phyloP scores from a whole-genome alignment of 2,329 filamentous ascomycete species.

The Ceratocystiopsis minuta region DNA sequence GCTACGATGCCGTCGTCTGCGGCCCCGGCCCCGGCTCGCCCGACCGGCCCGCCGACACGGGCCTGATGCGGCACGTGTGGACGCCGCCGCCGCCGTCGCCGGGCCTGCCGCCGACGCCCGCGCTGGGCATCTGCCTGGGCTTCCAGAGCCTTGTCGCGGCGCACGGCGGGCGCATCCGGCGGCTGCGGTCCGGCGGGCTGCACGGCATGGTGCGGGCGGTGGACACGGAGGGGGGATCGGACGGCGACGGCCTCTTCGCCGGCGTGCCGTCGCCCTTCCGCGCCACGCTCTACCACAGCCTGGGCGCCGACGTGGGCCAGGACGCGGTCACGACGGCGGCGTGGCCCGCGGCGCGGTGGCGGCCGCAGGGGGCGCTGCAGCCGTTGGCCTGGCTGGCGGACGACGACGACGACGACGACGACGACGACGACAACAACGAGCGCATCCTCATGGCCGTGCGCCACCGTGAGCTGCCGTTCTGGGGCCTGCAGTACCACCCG shows the following conservation, averaged over 20 bases:
- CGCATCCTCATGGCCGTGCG: conserved; percentile 59
- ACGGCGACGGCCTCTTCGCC: conserved; percentile 44
- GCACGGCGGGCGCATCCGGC: conserved; percentile 42
- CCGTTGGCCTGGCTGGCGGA: conserved; percentile 47
- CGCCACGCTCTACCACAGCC: conserved; percentile 62
- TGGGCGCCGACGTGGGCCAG: conserved; percentile 37
- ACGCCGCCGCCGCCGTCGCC: conserved; percentile 9
- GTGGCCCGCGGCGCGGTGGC: conserved; percentile 25
- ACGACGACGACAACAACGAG: conserved; percentile 20
- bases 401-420: conserved; percentile 8
- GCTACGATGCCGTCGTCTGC: conserved; percentile 72
- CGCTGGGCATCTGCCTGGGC: conserved; percentile 76
- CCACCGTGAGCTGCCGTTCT: conserved; percentile 54
- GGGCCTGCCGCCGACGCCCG: conserved; percentile 27
- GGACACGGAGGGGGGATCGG: conserved; percentile 10
- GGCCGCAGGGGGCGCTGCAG: conserved; percentile 24
- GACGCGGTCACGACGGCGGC: conserved; percentile 17
- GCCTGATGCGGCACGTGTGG: conserved; percentile 67
- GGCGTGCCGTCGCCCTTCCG: conserved; percentile 35
- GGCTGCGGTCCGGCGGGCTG: conserved; percentile 46
- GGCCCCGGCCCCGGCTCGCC: conserved; percentile 84
- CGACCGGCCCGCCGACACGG: conserved; percentile 53
- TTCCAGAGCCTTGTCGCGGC: conserved; percentile 65
- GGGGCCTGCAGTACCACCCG: conserved; percentile 80
- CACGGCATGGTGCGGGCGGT: conserved; percentile 59